Base-by-base conservation (phyloP, 192 early-diverging fungal genomes). In the Piromyces sp. region DNA sequence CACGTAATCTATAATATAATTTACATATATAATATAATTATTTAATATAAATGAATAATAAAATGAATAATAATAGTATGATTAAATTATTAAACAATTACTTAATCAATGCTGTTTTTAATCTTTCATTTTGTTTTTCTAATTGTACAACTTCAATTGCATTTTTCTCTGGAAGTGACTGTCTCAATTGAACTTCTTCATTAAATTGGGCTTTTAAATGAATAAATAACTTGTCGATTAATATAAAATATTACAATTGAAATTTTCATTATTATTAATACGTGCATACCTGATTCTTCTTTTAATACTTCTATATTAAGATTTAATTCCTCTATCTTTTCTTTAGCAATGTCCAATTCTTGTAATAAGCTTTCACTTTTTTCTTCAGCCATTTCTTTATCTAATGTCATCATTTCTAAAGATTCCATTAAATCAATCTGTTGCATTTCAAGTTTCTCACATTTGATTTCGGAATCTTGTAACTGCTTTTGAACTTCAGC, bases 361-460 rank as follows among this genome's bases (percentile, higher is more conserved):
- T 92, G 92, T 82, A 92, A 89, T 80, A 96, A 80, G 26, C 89
- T 87, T 58, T 97, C 95, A 29, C 92, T 91, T 51, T 88, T 89
- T 83, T 97, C 95, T 82, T 96, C 96, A 0, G 95, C 95, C 89
- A 96, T 91, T 85, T 98, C 95, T 84, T 94, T 94, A 88, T 98
- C 96, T 19, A 98, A 83, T 9, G 94, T 87, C 81, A 94, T 90
- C 86, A 96, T 92, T 85, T 98, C 96, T 86, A 96, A 88, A 22
- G 87, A 87, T 30, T 96, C 96, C 29, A 90, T 82, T 26, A 92
- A 87, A 36, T 97, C 95, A 40, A 88, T 87, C 80, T 94, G 89
- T 83, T 92, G 91, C 28, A 84, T 82, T 81, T 96, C 95, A 31
- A 89, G 80, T 5, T 84, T 86, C 33, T 94, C 93, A 82, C 91